Base-by-base conservation (phyloP, 2,329 filamentous ascomycete species). In the Botrytis pseudocinerea region DNA sequence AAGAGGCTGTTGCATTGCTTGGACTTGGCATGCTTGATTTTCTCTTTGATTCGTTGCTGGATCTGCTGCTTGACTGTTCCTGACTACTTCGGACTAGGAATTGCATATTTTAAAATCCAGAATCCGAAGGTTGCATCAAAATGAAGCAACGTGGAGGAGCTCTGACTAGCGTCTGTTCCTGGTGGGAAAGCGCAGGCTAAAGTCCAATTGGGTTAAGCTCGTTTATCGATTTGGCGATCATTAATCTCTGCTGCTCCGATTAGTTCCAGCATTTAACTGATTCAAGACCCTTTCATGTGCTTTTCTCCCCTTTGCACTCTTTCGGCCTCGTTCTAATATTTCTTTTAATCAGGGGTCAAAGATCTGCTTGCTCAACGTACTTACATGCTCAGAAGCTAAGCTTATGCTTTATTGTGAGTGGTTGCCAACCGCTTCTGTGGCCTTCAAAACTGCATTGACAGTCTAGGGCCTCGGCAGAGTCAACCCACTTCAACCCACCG, bases 1-100 rank as follows among this genome's bases (percentile, higher is more conserved):
- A 40, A 48, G 44, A 48, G 44, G 38, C 25, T 68, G 46, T 42
- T 68, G 46, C 64, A 48, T 69, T 42, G 48, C 65, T 59, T 48
- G 42, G 44, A 22, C 44, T 62, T 62, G 38, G 60, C 35, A 40
- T 62, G 44, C 32, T 61, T 38, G 22, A 38, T 25, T 61, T 20
- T 16, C 54, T 59, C 54, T 61, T 7, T 25, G 38, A 38, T 38
- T 38, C 38, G 38, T 9, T 38, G 38, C 38, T 38, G 2, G 57
- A 22, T 60, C 35, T 35, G 57, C 16, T 59, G 22, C 54, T 60
- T 38, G 32, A 22, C 28, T 32, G 38, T 38, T 62, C 60, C 42
- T 62, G 8, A 18, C 38, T 38, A 38, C 38, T 57, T 42, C n/a
- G 12, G 38, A 8, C 32, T 16, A 25, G 35, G 35, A 25, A 32